These are phyloP conservation scores for Populus nigra DNA, from an alignment of 345 rosid genomes.

Conservation along the genomic window DNA sequence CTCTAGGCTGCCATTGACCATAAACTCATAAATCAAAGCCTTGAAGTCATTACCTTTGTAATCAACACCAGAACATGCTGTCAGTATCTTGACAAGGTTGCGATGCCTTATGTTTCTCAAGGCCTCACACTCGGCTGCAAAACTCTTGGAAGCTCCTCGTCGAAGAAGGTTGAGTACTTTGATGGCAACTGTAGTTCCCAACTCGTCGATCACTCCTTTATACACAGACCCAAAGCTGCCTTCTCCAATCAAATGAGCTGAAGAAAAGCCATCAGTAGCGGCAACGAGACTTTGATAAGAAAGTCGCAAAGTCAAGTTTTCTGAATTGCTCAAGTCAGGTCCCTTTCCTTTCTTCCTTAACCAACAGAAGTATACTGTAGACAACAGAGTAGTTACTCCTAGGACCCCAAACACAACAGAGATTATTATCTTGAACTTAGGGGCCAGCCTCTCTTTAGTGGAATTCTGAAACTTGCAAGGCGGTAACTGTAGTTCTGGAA, in stretches of 20 bases:
- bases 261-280: constrained; percentile 4
- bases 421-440: not conserved
- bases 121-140: constrained; percentile 1
- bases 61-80: constrained; percentile 10
- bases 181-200: not conserved
- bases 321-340: no score
- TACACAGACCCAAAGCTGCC: constrained; percentile 9
- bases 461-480: not conserved
- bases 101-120: not conserved
- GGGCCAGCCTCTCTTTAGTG: not conserved
- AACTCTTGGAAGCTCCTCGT: constrained; percentile 4
- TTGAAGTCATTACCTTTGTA: constrained; percentile 5
- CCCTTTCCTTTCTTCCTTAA: not conserved
- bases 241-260: not conserved
- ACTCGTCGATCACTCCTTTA: not conserved
- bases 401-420: not conserved
- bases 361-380: not conserved
- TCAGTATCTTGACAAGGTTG: constrained; percentile 8
- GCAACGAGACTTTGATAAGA: not conserved
- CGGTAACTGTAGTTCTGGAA: not conserved
- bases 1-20: constrained; percentile 13
- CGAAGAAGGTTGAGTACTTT: constrained; percentile 7
- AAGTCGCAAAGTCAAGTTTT: not conserved
- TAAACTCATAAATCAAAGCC: constrained; percentile 12
- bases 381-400: not conserved